Evolutionary conservation across 306 rosid species (phyloP).

Genomic region (Trichosanthes truncata): DNA sequence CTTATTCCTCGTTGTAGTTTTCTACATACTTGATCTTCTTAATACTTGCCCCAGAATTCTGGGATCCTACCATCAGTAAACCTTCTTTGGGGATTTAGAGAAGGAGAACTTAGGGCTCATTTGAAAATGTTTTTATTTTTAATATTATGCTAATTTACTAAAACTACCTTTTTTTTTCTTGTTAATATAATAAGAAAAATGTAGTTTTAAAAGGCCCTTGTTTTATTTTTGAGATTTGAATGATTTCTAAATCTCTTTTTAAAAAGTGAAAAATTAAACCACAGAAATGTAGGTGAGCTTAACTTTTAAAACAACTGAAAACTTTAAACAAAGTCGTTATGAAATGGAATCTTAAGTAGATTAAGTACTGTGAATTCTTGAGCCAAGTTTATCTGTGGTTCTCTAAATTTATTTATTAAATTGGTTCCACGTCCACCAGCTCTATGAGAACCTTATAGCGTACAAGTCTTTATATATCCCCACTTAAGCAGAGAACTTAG

Average conservation of each 20-base stretch:
- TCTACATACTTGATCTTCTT: not conserved
- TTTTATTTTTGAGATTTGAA: not conserved
- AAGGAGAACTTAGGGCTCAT: not conserved
- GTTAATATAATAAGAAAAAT: not conserved
- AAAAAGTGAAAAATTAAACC: not conserved
- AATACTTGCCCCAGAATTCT: not conserved
- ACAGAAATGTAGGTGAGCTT: not conserved
- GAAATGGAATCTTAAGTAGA: not conserved
- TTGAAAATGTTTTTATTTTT: not conserved
- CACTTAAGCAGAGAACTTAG: not conserved
- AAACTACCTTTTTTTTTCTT: not conserved
- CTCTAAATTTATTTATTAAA: not conserved
- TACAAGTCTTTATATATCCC: not conserved
- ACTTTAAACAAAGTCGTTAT: not conserved
- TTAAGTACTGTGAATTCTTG: not conserved
- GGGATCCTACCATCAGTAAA: not conserved
- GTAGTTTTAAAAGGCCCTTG: not conserved
- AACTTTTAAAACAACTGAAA: not conserved
- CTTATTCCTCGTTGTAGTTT: not conserved
- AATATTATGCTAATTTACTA: not conserved
- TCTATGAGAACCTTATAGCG: not conserved
- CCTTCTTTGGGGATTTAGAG: not conserved
- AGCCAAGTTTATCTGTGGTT: not conserved
- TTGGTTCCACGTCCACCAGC: not conserved
- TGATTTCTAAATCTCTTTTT: not conserved